These are phyloP conservation scores for Neurospora sp. DNA, from an alignment of 495 filamentous ascomycete species.

Conservation along the genomic window DNA sequence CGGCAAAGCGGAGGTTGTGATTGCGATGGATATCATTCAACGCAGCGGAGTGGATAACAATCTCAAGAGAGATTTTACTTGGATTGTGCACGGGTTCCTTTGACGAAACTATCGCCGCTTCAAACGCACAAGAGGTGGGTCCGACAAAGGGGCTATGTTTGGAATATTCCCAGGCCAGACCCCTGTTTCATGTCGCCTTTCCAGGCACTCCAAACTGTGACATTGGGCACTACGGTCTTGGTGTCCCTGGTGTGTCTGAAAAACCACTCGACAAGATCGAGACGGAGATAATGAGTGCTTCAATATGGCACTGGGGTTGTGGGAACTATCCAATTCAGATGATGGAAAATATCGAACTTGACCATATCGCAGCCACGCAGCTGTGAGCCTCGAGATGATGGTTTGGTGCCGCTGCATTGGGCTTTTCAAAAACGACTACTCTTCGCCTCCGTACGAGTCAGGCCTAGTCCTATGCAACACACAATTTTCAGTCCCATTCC, in stretches of 20 bases:
- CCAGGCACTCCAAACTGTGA: constrained; percentile 12
- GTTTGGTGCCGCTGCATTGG: neutral
- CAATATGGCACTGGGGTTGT: constrained; percentile 4
- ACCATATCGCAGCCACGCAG: neutral
- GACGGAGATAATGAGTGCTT: constrained; percentile 10
- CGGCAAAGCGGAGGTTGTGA: neutral
- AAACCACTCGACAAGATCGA: constrained; percentile 4
- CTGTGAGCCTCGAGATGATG: neutral
- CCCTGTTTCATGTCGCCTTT: constrained; percentile 29
- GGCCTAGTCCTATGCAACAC: neutral
- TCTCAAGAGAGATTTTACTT: neutral
- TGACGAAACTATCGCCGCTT: constrained; percentile 9
- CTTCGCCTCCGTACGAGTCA: neutral
- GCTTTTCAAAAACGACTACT: neutral
- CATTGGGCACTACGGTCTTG: constrained; percentile 3
- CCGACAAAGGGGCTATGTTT: constrained; percentile 23
- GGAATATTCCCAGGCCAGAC: constrained; percentile 19
- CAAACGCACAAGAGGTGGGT: constrained; percentile 13
- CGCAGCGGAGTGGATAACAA: neutral
- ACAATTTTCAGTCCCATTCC: neutral
- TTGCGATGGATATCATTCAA: neutral
- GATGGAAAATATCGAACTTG: neutral
- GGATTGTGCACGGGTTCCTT: constrained; percentile 2
- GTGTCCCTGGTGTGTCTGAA: neutral
- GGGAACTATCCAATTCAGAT: neutral